Base-by-base conservation (phyloP, 2,329 filamentous ascomycete genomes). In the Xylariaceae sp. region DNA sequence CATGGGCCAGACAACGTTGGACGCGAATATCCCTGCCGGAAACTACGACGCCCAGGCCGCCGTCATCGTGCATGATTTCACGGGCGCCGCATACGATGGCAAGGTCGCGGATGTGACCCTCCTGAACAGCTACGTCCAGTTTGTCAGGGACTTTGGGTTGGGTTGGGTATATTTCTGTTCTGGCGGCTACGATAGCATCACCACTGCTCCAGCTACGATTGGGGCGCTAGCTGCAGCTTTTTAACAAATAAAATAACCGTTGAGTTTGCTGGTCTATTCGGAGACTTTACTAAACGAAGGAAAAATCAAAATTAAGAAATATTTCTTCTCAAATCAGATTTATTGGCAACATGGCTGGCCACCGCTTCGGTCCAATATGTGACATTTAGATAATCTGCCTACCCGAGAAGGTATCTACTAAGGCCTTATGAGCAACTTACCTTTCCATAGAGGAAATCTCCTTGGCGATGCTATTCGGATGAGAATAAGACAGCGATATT, bases 151-250 rank as follows among this genome's bases (percentile, higher is more conserved):
- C 6, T 24, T 12, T 14, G 56, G 48, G n/a, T 24, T 59, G 11
- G 55, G 55, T 6, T 61, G 56, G 55, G 4, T 58, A 28, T 61
- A 53, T 29, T 61, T 59, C 43, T 52, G 56, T 47, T 62, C 59
- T 14, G 56, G 12, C 8, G 56, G 34, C 6, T 60, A 57, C 26
- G 50, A 56, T 23, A 62, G 57, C 12, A 49, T 60, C 26, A 62
- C 58, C 14, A 49, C 50, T 4, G 36, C 36, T 3, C 57, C 53
- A 28, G 53, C 46, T 19, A 57, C 48, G 4, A 24, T 60, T 28
- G 44, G 41, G 4, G 45, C 39, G n/a, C 28, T 62, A 19, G 56
- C 55, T 12, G 43, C 49, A n/a, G 28, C 44, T 4, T 54, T 54
- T 39, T 45, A n/a, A 23, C 16, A 7, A n/a, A 36, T 7, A n/a